Conservation (phyloP, 2,329 filamentous ascomycete genomes). For the Tolypocladium guangdongense region DNA sequence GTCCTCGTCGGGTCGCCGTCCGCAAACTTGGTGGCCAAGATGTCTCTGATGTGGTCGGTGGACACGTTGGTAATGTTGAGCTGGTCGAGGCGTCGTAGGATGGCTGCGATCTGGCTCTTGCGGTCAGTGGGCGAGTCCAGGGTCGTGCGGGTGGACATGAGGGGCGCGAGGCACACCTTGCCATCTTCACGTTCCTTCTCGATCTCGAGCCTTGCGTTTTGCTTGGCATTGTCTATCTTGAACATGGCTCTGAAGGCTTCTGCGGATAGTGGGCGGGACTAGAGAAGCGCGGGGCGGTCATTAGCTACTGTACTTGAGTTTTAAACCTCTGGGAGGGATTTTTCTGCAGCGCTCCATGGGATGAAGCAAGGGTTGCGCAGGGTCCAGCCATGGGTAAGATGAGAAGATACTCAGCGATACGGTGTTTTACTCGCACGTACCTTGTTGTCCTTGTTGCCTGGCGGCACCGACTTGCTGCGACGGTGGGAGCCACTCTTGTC, state of each 20-base stretch:
- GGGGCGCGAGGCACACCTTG: slow-evolving; percentile 20
- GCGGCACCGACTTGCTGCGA: slow-evolving; percentile 45
- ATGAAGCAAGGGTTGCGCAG: neutral
- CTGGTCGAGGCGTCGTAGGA: slow-evolving; percentile 28
- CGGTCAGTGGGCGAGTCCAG: neutral
- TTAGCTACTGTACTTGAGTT: slow-evolving; percentile 6
- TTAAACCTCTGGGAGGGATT: neutral
- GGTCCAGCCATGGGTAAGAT: neutral
- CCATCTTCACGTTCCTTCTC: slow-evolving; percentile 35
- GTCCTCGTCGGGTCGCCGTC: slow-evolving; percentile 63
- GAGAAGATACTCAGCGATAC: neutral
- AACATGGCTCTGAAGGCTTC: slow-evolving; percentile 55
- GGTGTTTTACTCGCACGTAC: slow-evolving; percentile 18
- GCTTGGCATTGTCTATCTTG: slow-evolving; percentile 46
- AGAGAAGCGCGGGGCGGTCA: neutral
- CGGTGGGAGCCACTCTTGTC: slow-evolving; percentile 49
- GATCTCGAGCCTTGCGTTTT: slow-evolving; percentile 28
- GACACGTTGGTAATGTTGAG: slow-evolving; percentile 34
- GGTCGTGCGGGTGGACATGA: neutral
- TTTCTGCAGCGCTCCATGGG: neutral
- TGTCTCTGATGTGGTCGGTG: slow-evolving; percentile 46
- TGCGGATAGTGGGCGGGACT: slow-evolving; percentile 42
- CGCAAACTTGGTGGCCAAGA: slow-evolving; percentile 51
- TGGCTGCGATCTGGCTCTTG: slow-evolving; percentile 28
- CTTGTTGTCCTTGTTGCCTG: slow-evolving; percentile 31